These are phyloP conservation scores for Candolleomyces aberdarensis DNA, from an alignment of 768 basidiomycete species.

Conservation along the genomic window DNA sequence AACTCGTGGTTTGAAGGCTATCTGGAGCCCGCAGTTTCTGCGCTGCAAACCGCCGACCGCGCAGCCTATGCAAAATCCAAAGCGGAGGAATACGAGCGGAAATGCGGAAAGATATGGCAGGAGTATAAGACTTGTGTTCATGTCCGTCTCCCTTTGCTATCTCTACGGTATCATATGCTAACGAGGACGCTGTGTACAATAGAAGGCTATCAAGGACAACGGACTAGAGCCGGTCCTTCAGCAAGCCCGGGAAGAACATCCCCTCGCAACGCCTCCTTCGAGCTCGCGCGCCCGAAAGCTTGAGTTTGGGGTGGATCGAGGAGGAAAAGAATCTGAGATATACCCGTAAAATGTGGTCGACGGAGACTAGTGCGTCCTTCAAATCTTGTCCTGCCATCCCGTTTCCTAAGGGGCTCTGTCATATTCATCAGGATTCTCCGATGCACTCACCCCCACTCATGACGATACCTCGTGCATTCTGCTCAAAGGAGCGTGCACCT, in stretches of 20 bases:
- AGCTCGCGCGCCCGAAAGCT: neutral
- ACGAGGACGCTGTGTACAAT: neutral
- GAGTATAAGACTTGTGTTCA: conserved; percentile 80
- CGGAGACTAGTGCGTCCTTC: too few species aligned
- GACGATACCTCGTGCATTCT: too few species aligned
- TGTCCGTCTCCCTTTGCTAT: conserved; percentile 42
- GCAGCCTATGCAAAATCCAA: conserved; percentile 68
- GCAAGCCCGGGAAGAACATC: conserved; percentile 78
- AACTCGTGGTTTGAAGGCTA: conserved; percentile 98
- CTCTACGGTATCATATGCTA: neutral
- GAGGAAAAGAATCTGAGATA: too few species aligned
- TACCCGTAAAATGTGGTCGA: too few species aligned
- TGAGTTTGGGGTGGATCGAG: too few species aligned
- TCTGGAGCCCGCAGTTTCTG: conserved; percentile 72
- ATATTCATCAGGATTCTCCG: too few species aligned
- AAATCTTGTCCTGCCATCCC: too few species aligned
- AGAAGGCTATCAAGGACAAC: conserved; percentile 79
- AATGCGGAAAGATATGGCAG: conserved; percentile 82
- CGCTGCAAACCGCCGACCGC: conserved; percentile 40
- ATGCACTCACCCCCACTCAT: too few species aligned
- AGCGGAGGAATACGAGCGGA: conserved; percentile 82
- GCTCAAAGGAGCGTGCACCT: too few species aligned
- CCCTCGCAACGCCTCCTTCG: conserved; percentile 54
- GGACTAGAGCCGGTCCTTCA: conserved; percentile 72
- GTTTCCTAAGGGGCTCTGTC: too few species aligned